Evolutionary conservation across 805 yeast species (phyloP).

Genomic region (Candida piceae): DNA sequence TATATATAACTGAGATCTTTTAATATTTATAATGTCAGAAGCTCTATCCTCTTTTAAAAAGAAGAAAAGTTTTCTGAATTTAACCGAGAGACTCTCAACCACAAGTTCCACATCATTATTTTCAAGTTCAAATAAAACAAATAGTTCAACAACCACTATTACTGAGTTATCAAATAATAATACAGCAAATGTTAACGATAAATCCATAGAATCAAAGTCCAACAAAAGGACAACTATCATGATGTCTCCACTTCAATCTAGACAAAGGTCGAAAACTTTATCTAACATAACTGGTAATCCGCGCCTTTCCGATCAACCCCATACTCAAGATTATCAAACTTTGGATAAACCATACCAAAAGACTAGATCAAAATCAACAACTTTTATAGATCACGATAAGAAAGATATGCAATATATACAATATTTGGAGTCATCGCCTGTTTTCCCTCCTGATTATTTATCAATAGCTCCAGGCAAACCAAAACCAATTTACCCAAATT

Average conservation of each 20-base stretch:
- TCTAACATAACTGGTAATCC: too few relatives aligned
- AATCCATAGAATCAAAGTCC: too few relatives aligned
- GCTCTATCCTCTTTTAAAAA: not conserved
- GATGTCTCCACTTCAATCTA: not conserved
- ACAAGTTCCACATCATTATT: too few relatives aligned
- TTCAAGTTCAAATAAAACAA: not conserved
- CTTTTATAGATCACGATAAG: not conserved
- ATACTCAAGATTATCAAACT: too few relatives aligned
- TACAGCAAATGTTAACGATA: too few relatives aligned
- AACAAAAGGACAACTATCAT: not conserved
- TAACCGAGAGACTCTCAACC: conserved; percentile 1
- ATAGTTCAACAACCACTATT: not conserved
- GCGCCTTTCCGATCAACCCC: too few relatives aligned
- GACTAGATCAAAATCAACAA: conserved; percentile 5
- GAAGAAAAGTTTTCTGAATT: not conserved
- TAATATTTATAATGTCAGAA: too few relatives aligned
- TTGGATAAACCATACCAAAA: not conserved
- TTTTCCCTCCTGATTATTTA: conserved; percentile 33
- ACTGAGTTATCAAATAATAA: too few relatives aligned
- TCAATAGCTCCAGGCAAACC: conserved; percentile 33
- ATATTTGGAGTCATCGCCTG: conserved; percentile 33
- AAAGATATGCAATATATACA: conserved; percentile 17
- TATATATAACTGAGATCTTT: too few relatives aligned
- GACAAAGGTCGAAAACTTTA: not conserved
- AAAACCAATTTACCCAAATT: conserved; percentile 29